Base-by-base conservation (phyloP, 495 filamentous ascomycete genomes). In the Penicillium herquei region DNA sequence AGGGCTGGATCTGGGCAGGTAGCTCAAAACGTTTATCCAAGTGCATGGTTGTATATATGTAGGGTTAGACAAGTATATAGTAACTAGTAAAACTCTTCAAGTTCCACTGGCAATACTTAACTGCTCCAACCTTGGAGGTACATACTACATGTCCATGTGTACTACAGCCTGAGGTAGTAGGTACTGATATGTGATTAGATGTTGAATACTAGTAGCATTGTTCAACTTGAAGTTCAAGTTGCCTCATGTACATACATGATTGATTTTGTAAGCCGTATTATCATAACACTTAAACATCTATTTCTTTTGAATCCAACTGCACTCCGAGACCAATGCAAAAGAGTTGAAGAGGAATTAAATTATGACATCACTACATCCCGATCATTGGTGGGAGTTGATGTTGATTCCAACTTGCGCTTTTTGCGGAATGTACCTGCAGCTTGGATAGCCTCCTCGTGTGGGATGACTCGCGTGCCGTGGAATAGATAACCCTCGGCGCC, bases 401-500 rank as follows among this genome's bases (percentile, higher is more conserved):
- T 52, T 12, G 53, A 14, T 14, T 55, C 73, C 13, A 73, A 52
- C 55, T 75, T 78, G 59, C 61, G 68, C 70, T 63, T 73, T 58
- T 71, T 75, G 58, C 79, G 79, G 67, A 81, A 81, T 62, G 86
- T 90, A 0, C 94, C 94, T 48, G 88, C 86, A 13, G 92, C 95
- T 58, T 88, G 85, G 26, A 96, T 85, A 62, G 79, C 86, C 7
- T 87, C 88, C 57, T 87, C 78, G 0, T 86, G 83, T 3, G 95
- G 94, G 35, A 91, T 69, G 7, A 94, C 92, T 55, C 85, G 84
- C 57, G 86, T 88, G 6, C 76, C 95, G 55, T 89, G 90, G 63
- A 97, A 94, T 16, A 98, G 70, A 69, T 88, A 98, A 4, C 94
- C 94, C 70, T 98, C 92, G 0, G 91, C 84, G 0, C 94, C 93